These are phyloP conservation scores for Elsinoe australis DNA, from an alignment of 2,329 filamentous ascomycete species.

Conservation along the genomic window DNA sequence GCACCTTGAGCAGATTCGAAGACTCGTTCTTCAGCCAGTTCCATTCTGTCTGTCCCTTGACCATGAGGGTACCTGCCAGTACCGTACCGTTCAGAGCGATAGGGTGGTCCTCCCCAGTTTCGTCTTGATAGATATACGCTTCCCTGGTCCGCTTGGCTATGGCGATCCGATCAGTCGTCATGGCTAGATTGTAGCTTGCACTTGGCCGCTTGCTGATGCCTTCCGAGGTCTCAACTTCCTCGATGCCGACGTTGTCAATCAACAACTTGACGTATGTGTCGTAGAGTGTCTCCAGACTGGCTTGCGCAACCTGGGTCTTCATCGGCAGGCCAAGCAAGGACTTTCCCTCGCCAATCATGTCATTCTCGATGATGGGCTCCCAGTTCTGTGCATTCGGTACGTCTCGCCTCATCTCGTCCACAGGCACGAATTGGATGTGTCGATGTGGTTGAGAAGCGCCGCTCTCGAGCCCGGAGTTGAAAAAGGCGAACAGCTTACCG, in stretches of 20 bases:
- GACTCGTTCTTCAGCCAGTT: conserved; percentile 38
- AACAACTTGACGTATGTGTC: not conserved
- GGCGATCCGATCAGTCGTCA: conserved; percentile 48
- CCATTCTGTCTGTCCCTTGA: conserved; percentile 50
- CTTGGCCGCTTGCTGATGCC: not conserved
- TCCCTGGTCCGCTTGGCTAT: conserved; percentile 46
- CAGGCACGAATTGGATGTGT: conserved; percentile 63
- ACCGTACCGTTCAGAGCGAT: conserved; percentile 51
- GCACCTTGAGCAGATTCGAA: conserved; percentile 37
- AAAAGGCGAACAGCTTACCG: conserved; percentile 52
- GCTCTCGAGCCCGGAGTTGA: conserved; percentile 61
- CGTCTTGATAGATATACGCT: conserved; percentile 35
- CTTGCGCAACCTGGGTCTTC: not conserved
- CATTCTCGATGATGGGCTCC: conserved; percentile 38
- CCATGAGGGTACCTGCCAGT: conserved; percentile 52
- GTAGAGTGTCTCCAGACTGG: not conserved
- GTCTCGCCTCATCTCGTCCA: conserved; percentile 51
- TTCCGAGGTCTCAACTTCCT: not conserved
- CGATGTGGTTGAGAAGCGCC: conserved; percentile 65
- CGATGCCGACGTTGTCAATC: not conserved
- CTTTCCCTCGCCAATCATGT: conserved; percentile 28
- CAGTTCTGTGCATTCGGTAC: conserved; percentile 30
- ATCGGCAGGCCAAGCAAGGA: conserved; percentile 23
- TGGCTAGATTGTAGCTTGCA: conserved; percentile 51
- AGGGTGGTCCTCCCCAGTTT: conserved; percentile 33